Evolutionary conservation across 148 eudicot genomes (phyloP).

Genomic region (Nepenthes mirabilis): DNA sequence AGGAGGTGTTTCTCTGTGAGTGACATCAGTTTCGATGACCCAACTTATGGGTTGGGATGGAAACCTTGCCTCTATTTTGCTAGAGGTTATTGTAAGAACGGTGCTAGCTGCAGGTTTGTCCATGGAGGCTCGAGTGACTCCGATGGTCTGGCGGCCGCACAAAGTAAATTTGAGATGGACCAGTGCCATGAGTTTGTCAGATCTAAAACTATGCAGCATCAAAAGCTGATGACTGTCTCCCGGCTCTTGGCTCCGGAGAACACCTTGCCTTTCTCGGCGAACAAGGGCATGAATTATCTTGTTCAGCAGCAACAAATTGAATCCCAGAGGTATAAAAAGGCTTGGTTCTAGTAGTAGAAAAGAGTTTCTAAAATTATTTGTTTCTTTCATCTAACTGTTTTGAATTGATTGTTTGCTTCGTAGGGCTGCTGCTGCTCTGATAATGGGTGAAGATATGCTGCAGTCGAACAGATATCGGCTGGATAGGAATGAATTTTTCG

Average conservation of each 20-base stretch:
- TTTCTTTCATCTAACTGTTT: neutral
- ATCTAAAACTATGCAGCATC: constrained; percentile 64
- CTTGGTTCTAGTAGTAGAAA: neutral
- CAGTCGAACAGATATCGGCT: constrained; percentile 47
- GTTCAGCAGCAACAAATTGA: constrained; percentile 62
- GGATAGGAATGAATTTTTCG: constrained; percentile 33
- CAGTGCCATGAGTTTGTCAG: constrained; percentile 66
- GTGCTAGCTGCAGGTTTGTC: constrained; percentile 56
- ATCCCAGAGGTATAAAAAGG: constrained; percentile 37
- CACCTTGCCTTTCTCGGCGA: constrained; percentile 37
- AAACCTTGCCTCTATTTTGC: constrained; percentile 78
- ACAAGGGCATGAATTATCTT: constrained; percentile 41
- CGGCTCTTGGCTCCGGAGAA: constrained; percentile 35
- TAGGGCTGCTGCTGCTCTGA: constrained; percentile 39
- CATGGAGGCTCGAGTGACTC: constrained; percentile 29
- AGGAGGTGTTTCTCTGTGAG: constrained; percentile 73
- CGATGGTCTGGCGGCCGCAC: constrained; percentile 36
- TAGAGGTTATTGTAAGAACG: constrained; percentile 90
- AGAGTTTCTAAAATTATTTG: neutral
- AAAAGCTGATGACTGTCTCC: constrained; percentile 39
- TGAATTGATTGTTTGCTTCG: constrained; percentile 1
- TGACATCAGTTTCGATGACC: constrained; percentile 45
- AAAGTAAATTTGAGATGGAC: constrained; percentile 51
- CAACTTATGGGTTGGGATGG: constrained; percentile 48
- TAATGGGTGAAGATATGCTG: constrained; percentile 67